Evolutionary conservation across 805 yeast species (phyloP), one percentile per base, ranked within the genome.

Genomic region (Wickerhamomyces strasburgensis): DNA sequence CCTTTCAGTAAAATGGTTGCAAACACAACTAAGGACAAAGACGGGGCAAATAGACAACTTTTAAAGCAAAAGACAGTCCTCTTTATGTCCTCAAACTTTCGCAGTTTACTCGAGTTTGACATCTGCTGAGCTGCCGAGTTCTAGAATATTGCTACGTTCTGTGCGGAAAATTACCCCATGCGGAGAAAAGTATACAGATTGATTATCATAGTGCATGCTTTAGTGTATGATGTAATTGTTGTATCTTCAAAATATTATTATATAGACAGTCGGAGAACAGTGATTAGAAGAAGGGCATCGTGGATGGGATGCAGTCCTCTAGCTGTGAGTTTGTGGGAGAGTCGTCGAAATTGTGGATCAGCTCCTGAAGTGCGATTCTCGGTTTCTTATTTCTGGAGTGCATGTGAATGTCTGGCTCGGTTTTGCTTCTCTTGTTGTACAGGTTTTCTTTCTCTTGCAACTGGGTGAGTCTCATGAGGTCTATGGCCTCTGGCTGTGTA

Each of bases 401-500:
- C 31, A 11, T 23, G 26, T 5, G 16, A 19, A 27, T 7, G n/a
- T 21, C 31, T 6, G 39, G 27, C 21, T 15, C 13, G 11, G 31
- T 36, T 14, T 27, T 17, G 33, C 24, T 28, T 23, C 32, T 38
- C 21, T 34, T 34, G 30, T 10, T 21, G 23, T 19, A 13, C n/a
- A 19, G 34, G 16, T 14, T 31, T 40, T 7, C 37, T 33, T 19
- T 17, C 23, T n/a, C 13, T 4, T 35, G 44, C 3, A 52, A 24
- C 29, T 50, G 54, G 8, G 56, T 42, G 15, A 50, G 37, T 31
- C 45, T 44, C 4, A 40, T 31, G 5, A 42, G 14, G 18, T 35
- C 38, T 23, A 54, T 30, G 3, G 50, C 42, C 25, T 52, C 56
- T 4, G 53, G 56, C 30, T 54, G 58, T 6, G 57, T 46, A 4